These are phyloP conservation scores for Cladosporium sp. DNA, from an alignment of 2,329 filamentous ascomycete species.

Conservation along the genomic window DNA sequence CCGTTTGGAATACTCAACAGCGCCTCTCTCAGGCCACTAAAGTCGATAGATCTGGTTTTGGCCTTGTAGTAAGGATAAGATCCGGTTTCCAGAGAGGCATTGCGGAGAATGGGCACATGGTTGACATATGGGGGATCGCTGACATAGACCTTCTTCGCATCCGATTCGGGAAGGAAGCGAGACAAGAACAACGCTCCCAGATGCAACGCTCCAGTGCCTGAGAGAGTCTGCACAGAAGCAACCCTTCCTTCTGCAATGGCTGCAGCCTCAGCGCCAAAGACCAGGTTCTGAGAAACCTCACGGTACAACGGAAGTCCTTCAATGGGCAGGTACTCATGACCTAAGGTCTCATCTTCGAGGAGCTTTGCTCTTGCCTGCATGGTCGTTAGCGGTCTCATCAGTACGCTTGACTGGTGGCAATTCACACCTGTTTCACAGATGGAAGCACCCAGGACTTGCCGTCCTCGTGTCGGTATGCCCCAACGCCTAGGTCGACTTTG, in stretches of 20 bases:
- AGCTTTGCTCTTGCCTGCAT: conserved; percentile 81
- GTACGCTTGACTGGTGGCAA: neutral
- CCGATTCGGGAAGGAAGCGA: conserved; percentile 64
- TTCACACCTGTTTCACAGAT: conserved; percentile 84
- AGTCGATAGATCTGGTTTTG: conserved; percentile 83
- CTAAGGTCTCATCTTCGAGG: conserved; percentile 78
- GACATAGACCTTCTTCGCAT: conserved; percentile 71
- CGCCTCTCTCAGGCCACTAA: conserved; percentile 74
- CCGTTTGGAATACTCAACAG: conserved; percentile 67
- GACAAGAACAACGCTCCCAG: conserved; percentile 88
- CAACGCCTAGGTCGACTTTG: conserved; percentile 93
- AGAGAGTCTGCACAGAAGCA: conserved; percentile 86
- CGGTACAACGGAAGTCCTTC: conserved; percentile 82
- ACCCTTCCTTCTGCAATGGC: conserved; percentile 78
- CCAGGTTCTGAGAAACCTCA: conserved; percentile 80
- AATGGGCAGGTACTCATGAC: conserved; percentile 98
- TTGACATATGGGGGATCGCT: conserved; percentile 97
- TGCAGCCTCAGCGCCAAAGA: conserved; percentile 72
- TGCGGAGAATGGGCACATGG: conserved; percentile 96
- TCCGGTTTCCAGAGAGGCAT: conserved; percentile 71
- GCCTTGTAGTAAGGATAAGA: conserved; percentile 93
- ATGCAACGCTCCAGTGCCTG: conserved; percentile 91
- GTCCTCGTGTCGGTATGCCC: conserved; percentile 89
- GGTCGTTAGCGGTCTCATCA: conserved; percentile 2
- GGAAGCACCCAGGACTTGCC: conserved; percentile 97